Base-by-base conservation (phyloP, 2,329 filamentous ascomycete genomes). In the Aspergillus japonicus region DNA sequence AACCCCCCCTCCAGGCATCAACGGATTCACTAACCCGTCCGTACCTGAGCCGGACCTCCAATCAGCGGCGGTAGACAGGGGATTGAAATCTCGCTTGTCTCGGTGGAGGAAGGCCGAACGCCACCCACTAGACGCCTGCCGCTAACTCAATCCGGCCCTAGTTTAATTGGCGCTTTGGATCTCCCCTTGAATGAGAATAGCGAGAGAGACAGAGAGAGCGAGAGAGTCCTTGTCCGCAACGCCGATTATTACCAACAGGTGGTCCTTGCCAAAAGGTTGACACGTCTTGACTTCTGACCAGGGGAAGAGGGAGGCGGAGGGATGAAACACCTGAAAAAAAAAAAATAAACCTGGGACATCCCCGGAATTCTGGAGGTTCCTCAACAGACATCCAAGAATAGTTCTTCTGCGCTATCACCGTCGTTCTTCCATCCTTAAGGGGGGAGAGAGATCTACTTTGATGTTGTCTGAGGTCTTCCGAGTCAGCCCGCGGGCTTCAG, bases 41-140 rank as follows among this genome's bases (percentile, higher is more conserved):
- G 63, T 68, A 64, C 64, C 66, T 66, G 64, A 66, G 50, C 39
- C 42, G 35, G 48, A n/a, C 26, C 4, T 23, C 65, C 66, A 67
- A 68, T 66, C 56, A 62, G n/a, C n/a, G 31, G 21, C 11, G 5
- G 26, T n/a, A 53, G 23, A 29, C 49, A 50, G 50, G 54, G 49
- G 50, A 57, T 64, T 56, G 64, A 68, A 68, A 68, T 66, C 65
- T 68, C 65, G 63, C 66, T 68, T 64, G 61, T 59, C 58, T 63
- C 56, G 56, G 62, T 61, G 61, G 55, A 44, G 62, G 56, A 50
- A 57, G 64, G 53, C 52, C 54, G 52, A 50, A 55, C 47, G 62
- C 65, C 64, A 67, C 65, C 39, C 62, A 55, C 62, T 57, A 60
- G 57, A 50, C 54, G 44, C 44, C 42, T 35, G 11, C 21, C 16